Percentiles rank a stretch among this genome's conserved stretches.
phyloP scores from a whole-genome alignment of 805 yeast genomes.

The Barnettozyma populi region DNA sequence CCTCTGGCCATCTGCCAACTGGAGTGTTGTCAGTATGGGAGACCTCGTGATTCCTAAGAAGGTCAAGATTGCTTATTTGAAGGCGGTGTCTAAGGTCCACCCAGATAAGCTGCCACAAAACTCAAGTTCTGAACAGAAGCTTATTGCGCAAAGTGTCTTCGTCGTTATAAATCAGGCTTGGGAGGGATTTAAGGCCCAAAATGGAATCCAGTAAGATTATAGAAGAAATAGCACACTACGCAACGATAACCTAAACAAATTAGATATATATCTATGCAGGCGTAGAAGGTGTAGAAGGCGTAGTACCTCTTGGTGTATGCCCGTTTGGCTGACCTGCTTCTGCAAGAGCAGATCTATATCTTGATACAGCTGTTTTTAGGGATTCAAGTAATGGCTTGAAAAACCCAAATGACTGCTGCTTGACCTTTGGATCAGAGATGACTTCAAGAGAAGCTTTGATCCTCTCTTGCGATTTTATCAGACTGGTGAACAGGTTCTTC shows the following conservation, averaged over 20 bases:
- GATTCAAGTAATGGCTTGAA: conserved; percentile 42
- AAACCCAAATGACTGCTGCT: conserved; percentile 26
- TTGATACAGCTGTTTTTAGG: conserved; percentile 39
- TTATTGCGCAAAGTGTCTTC: conserved; percentile 86
- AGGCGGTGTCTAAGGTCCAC: conserved; percentile 84
- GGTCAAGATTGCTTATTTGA: conserved; percentile 82
- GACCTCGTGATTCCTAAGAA: conserved; percentile 87
- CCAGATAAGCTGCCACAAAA: conserved; percentile 71
- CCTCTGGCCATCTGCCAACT: conserved; percentile 59
- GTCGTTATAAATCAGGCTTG: conserved; percentile 82
- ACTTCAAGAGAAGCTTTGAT: conserved; percentile 32
- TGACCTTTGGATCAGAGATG: conserved; percentile 26
- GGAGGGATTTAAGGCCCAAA: conserved; percentile 70
- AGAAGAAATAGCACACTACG: neutral
- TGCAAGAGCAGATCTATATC: conserved; percentile 36
- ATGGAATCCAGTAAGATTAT: conserved; percentile 33
- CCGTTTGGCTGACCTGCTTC: conserved; percentile 7
- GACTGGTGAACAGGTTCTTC: conserved; percentile 42
- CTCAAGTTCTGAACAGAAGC: conserved; percentile 61
- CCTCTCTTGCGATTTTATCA: conserved; percentile 42
- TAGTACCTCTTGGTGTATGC: conserved; percentile 18
- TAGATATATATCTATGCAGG: neutral
- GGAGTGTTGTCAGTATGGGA: conserved; percentile 61
- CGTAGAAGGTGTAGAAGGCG: neutral
- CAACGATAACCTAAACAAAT: neutral